Evolutionary conservation across 1,284 basidiomycete genomes (phyloP).

Genomic region (Anthracocystis setariae): DNA sequence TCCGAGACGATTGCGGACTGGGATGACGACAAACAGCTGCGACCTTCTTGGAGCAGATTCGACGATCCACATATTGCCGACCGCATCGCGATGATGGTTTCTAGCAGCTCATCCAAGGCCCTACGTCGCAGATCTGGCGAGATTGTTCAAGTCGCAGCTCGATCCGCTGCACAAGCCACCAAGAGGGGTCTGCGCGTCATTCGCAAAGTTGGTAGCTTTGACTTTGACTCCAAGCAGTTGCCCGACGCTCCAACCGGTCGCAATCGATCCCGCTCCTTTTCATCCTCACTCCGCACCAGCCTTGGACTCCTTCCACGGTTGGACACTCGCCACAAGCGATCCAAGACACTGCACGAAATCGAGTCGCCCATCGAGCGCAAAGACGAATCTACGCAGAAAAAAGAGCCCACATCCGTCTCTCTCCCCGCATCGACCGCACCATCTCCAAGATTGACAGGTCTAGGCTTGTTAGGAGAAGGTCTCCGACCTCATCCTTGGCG

Average conservation of each 20-base stretch:
- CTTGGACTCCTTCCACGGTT: constrained; percentile 10
- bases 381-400: neutral
- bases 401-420: constrained; percentile 8
- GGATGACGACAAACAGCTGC: constrained; percentile 9
- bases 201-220: constrained; percentile 43
- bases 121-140: constrained; percentile 41
- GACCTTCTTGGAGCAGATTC: constrained; percentile 16
- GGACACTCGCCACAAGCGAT: constrained; percentile 28
- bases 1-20: constrained; percentile 20
- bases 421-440: constrained; percentile 15
- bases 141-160: constrained; percentile 30
- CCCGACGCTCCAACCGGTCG: constrained; percentile 2
- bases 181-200: constrained; percentile 38
- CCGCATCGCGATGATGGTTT: constrained; percentile 26
- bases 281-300: constrained; percentile 29
- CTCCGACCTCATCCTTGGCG: constrained; percentile 17
- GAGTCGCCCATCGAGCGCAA: neutral
- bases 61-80: constrained; percentile 24
- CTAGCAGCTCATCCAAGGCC: constrained; percentile 20
- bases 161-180: constrained; percentile 33
- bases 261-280: constrained; percentile 36
- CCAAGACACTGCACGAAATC: constrained; percentile 26
- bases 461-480: constrained; percentile 17
- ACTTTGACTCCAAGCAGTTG: constrained; percentile 28
- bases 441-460: constrained; percentile 22